These are phyloP conservation scores for Hydrangea macrophylla DNA, from an alignment of 148 eudicot species.

Conservation along the genomic window DNA sequence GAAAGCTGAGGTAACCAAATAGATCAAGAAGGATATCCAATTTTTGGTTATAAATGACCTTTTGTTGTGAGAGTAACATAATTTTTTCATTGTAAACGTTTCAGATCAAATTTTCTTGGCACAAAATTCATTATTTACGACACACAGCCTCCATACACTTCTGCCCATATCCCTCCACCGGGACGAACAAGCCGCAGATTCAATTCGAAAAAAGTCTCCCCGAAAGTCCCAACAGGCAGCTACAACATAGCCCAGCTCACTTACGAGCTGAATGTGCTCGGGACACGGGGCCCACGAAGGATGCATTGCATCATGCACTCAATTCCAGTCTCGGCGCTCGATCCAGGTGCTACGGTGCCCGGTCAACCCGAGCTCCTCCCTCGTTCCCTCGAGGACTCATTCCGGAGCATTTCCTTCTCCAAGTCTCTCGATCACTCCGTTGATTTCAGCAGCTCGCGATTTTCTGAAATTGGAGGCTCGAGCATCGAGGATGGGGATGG, in stretches of 20 bases:
- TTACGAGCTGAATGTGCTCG: constrained; percentile 56
- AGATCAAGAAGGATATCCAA: background rate
- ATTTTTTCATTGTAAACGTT: too few relatives aligned
- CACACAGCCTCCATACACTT: constrained; percentile 48
- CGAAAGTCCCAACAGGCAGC: constrained; percentile 54
- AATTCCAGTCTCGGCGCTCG: constrained; percentile 40
- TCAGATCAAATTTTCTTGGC: constrained; percentile 61
- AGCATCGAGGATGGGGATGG: constrained; percentile 30
- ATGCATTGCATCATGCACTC: constrained; percentile 64
- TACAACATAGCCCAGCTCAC: constrained; percentile 50
- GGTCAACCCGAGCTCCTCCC: constrained; percentile 50
- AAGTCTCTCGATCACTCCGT: constrained; percentile 38
- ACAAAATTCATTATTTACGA: constrained; percentile 57
- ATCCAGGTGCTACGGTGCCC: constrained; percentile 45
- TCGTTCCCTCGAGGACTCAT: constrained; percentile 50
- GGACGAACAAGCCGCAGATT: constrained; percentile 50
- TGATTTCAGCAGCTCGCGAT: constrained; percentile 52
- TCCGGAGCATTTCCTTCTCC: constrained; percentile 53
- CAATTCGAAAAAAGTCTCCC: constrained; percentile 55
- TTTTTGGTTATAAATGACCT: background rate
- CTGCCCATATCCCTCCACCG: constrained; percentile 34
- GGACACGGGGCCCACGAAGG: constrained; percentile 58
- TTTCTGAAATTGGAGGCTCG: constrained; percentile 34
- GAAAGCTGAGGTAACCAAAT: constrained; percentile 43
- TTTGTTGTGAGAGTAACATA: background rate